Percentiles rank a stretch among this genome's conserved stretches.
These are phyloP conservation scores for Mycena galopus DNA, from an alignment of 768 basidiomycete genomes.

Conservation along the genomic window DNA sequence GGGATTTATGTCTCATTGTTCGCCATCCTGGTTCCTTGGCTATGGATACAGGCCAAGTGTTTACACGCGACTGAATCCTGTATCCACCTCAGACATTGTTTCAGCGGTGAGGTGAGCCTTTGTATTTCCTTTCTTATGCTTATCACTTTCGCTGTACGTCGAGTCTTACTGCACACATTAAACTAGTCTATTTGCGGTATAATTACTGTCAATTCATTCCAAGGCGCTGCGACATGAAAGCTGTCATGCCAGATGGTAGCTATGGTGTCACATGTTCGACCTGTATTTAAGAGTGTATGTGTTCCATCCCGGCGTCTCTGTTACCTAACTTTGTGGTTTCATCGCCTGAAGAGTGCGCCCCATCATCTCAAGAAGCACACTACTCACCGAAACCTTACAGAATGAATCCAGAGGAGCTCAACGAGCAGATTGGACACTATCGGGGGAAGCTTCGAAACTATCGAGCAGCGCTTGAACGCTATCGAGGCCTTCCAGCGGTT, in stretches of 20 bases:
- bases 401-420: constrained; percentile 7
- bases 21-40: too few species aligned
- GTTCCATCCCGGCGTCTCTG: constrained; percentile 8
- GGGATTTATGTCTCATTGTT: too few species aligned
- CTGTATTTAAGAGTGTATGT: constrained; percentile 1
- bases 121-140: too few species aligned
- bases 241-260: constrained; percentile 3
- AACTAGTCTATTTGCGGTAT: neutral
- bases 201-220: neutral
- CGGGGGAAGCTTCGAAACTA: constrained; percentile 10
- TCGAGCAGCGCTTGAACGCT: constrained; percentile 10
- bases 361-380: neutral
- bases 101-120: too few species aligned
- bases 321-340: neutral
- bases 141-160: too few species aligned
- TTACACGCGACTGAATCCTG: too few species aligned
- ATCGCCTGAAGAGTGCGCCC: neutral
- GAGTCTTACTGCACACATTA: too few species aligned
- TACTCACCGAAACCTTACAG: neutral
- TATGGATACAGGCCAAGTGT: too few species aligned
- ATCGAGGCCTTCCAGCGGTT: constrained; percentile 6
- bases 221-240: constrained; percentile 6
- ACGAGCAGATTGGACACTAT: constrained; percentile 3
- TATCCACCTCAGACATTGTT: too few species aligned
- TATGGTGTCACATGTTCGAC: constrained; percentile 5